Evolutionary conservation across 1,139 yeast species (phyloP).

Genomic region (Hyphopichia buzzinii): DNA sequence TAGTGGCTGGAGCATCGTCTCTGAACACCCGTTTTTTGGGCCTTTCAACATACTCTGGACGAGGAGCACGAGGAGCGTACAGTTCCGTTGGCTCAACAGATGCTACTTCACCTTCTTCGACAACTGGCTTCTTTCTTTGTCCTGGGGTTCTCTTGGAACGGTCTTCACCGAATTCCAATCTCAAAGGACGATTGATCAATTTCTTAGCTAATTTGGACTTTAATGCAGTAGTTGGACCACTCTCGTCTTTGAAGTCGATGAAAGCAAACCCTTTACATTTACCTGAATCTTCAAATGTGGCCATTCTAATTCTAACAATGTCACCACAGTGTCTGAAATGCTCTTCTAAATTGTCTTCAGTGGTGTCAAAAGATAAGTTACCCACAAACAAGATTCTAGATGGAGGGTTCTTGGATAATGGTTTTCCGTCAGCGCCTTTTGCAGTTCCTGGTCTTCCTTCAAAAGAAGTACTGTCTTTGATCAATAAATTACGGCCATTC

Average conservation of each 20-base stretch:
- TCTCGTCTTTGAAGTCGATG: conserved; percentile 77
- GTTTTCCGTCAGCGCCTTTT: conserved; percentile 20
- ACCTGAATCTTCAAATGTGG: conserved; percentile 93
- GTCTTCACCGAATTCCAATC: conserved; percentile 95
- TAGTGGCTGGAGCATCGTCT: conserved; percentile 11
- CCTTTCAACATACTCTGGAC: conserved; percentile 12
- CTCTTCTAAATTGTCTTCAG: conserved; percentile 69
- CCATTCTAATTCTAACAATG: conserved; percentile 82
- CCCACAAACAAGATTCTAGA: conserved; percentile 90
- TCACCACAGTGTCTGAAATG: conserved; percentile 85
- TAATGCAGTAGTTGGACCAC: conserved; percentile 80
- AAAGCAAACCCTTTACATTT: conserved; percentile 97
- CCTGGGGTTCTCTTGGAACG: conserved; percentile 74
- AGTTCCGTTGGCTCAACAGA: conserved; percentile 11
- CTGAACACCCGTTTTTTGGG: conserved; percentile 16
- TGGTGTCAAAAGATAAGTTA: conserved; percentile 89
- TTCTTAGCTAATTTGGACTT: conserved; percentile 67
- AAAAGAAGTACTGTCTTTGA: conserved; percentile 75
- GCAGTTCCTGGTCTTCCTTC: conserved; percentile 84
- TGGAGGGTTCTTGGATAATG: conserved; percentile 73
- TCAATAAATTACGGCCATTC: conserved; percentile 82
- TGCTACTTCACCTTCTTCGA: conserved; percentile 12
- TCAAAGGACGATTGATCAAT: conserved; percentile 69
- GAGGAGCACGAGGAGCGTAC: conserved; percentile 9
- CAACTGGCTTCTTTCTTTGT: conserved; percentile 26